Conservation (phyloP, 2,329 filamentous ascomycete species). For the Chrysoporthe cubensis region DNA sequence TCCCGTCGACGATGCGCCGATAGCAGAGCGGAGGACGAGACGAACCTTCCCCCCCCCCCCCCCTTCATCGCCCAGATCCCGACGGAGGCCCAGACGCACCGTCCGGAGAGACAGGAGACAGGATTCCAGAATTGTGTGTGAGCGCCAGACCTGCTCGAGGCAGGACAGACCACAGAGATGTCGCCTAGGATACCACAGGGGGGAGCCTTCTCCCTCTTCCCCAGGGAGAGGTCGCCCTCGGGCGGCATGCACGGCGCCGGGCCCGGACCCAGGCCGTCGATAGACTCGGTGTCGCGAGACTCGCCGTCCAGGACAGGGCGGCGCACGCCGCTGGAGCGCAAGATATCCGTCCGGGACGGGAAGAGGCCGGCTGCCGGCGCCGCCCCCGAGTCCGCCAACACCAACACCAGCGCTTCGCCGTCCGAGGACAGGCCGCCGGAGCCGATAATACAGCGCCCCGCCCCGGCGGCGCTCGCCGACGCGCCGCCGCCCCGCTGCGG, state of each 20-base stretch:
- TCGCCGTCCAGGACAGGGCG: constrained; percentile 36
- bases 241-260: constrained; percentile 40
- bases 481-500: constrained; percentile 49
- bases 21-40: constrained; percentile 14
- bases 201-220: constrained; percentile 62
- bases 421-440: constrained; percentile 30
- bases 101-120: constrained; percentile 7
- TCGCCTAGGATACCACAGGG: constrained; percentile 43
- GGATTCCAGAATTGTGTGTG: neutral
- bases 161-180: constrained; percentile 37
- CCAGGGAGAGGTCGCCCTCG: constrained; percentile 51
- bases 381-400: constrained; percentile 18
- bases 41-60: constrained; percentile 5
- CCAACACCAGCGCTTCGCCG: constrained; percentile 9
- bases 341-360: constrained; percentile 41
- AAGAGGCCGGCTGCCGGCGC: constrained; percentile 33
- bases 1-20: constrained; percentile 20
- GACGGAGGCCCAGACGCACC: neutral
- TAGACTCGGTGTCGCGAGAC: constrained; percentile 36
- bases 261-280: constrained; percentile 30
- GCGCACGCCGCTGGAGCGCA: constrained; percentile 40
- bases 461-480: constrained; percentile 48
- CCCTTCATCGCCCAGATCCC: neutral
- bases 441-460: constrained; percentile 44
- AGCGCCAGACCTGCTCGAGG: constrained; percentile 19